A percentile compares a stretch with the other conserved stretches of the same genome.
Conservation (phyloP, 345 rosid species). For the Salix brachista region DNA sequence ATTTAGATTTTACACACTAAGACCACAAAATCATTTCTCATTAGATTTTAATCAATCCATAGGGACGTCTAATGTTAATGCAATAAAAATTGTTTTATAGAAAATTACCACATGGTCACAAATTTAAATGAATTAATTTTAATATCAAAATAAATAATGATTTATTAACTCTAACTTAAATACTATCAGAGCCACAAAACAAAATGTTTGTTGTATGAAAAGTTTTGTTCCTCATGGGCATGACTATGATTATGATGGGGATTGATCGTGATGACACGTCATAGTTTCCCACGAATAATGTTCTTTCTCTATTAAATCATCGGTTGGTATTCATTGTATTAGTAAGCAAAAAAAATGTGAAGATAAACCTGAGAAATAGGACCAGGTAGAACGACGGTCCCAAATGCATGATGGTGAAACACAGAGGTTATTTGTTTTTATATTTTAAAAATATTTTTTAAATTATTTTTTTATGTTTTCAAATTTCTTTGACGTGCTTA, state of each 20-base stretch:
- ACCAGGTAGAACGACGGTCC: conserved; percentile 30
- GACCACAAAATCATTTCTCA: no score
- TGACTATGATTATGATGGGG: conserved; percentile 17
- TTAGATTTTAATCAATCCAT: no score
- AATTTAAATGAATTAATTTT: no score
- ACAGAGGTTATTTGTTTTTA: no score
- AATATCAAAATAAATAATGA: no score
- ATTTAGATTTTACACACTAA: no score
- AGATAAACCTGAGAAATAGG: conserved; percentile 30
- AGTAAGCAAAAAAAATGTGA: neutral
- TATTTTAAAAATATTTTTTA: no score
- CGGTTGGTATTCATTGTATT: conserved; percentile 15
- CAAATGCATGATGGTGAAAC: neutral
- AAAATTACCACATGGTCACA: no score
- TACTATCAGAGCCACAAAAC: neutral
- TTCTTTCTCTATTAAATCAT: conserved; percentile 15
- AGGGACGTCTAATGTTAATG: no score
- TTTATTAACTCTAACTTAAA: neutral
- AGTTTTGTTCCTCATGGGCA: conserved; percentile 14
- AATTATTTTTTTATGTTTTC: no score
- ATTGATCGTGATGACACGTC: conserved; percentile 15
- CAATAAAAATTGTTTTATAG: no score
- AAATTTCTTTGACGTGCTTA: no score
- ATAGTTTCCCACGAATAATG: neutral
- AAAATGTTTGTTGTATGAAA: neutral